Evolutionary conservation across 2,329 filamentous ascomycete species (phyloP), one percentile per base, ranked within the genome.

Genomic region (Fusarium sp.): DNA sequence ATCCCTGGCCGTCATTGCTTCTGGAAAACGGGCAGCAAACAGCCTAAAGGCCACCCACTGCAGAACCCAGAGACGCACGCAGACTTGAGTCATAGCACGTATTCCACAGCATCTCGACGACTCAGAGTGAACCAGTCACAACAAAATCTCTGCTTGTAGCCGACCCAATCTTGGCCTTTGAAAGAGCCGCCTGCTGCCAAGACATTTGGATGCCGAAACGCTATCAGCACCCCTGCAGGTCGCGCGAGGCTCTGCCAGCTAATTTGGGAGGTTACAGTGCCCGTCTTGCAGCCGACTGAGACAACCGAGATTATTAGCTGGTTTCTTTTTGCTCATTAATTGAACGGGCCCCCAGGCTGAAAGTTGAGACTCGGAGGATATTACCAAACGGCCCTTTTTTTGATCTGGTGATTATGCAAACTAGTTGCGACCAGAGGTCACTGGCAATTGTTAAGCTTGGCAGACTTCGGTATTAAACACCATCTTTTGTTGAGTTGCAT

Each of bases 201-300:
- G 60, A n/a, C 44, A 36, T 9, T 9, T 10, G 34, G 34, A 36
- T n/a, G 26, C 26, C 26, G 26, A 28, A 28, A 10, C 26, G 26
- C 26, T 28, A 28, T 28, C 26, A 28, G 26, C 26, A n/a, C 34
- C n/a, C n/a, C n/a, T 36, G n/a, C 11, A 14, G 30, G 11, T 17
- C 9, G 15, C 17, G 7, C 2, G 32, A 36, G 32, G 32, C 32
- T 36, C 32, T 36, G 32, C 32, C 32, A 36, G 32, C 36, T 52
- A 43, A 56, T 56, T 56, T 34, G 53, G 53, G 53, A 10, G 24
- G 24, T 28, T 28, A 11, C 26, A 28, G 26, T 28, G 28, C 21
- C 53, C 47, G 46, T 66, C 61, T 64, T 64, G 46, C 59, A 66
- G 46, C 68, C 63, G 70, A 70, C 26, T 49, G 60, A 44, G 60